Evolutionary conservation across 2,329 filamentous ascomycete genomes (phyloP).

Genomic region (Aspergillus fischeri): DNA sequence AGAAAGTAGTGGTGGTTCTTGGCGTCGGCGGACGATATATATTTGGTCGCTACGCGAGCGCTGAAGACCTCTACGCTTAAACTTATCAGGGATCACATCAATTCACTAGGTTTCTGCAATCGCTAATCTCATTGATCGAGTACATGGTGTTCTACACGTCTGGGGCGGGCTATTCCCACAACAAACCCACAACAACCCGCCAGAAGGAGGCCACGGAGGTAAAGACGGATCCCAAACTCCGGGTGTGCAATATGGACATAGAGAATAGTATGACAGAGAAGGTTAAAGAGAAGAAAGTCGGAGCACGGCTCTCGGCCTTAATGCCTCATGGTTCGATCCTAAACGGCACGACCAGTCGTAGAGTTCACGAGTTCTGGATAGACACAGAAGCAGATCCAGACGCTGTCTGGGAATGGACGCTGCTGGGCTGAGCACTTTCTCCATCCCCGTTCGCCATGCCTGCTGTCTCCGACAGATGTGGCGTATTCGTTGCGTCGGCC

Average conservation of each 20-base stretch:
- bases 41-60: background rate
- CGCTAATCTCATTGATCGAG: background rate
- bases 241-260: background rate
- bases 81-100: background rate
- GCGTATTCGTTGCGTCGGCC: constrained; percentile 6
- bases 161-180: background rate
- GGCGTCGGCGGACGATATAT: background rate
- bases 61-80: background rate
- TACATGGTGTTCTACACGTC: background rate
- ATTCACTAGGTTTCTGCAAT: background rate
- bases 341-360: background rate
- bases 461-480: constrained; percentile 2
- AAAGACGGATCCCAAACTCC: background rate
- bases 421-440: constrained; percentile 20
- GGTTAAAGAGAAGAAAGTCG: background rate
- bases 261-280: background rate
- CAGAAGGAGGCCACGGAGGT: background rate
- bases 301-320: background rate
- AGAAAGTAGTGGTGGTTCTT: background rate
- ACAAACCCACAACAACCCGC: background rate
- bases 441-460: constrained; percentile 18
- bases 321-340: background rate
- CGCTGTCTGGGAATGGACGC: constrained; percentile 29
- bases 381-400: constrained; percentile 25
- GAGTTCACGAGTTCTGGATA: constrained; percentile 13